Evolutionary conservation across 352 stramenopile genomes (phyloP), one percentile per base, ranked within the genome.

Genomic region (Globisporangium lucens): DNA sequence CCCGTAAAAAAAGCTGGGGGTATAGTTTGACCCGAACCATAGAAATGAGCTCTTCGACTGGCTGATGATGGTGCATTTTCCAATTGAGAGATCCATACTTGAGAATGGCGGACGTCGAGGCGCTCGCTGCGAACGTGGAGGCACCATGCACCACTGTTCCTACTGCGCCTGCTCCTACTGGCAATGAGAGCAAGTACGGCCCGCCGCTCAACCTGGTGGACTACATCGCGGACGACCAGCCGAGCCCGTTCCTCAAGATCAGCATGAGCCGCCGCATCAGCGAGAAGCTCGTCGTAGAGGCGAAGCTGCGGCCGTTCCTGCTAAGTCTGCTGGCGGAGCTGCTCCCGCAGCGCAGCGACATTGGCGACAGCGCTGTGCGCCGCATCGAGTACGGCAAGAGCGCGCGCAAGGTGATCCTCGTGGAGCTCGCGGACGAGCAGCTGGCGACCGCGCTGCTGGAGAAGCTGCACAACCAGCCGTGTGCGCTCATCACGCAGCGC

Each of bases 191-290:
- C 49, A 36, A 36, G 38, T 24, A 5, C 6, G 59, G 24, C 2
- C 9, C 36, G 4, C 41, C 67, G 27, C 62, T 72, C 7, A 41
- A 20, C 38, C 22, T 89, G 49, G 65, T 70, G 15, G 80, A 90
- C 63, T 92, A 80, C 56, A 73, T 92, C 51, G 59, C 57, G 2
- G 80, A 90, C 68, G 71, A 78, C 17, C 53, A 78, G 59, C 75
- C 82, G 52, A 92, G 82, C 65, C 64, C 52, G 38, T 84, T 85
- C 66, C 67, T 92, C 62, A 89, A 87, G 66, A 76, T 87, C 68
- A 87, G 77, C 20, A 92, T 92, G 82, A 90, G 82, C 58, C 84
- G 84, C 24, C 82, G 82, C 49, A 85, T 92, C 61, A 75, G 80
- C 33, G 75, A 86, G 65, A 72, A 72, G 59, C 68, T 79, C 29